These are phyloP conservation scores for Erythrophleum ivorense DNA, from an alignment of 331 rosid species.

Conservation along the genomic window DNA sequence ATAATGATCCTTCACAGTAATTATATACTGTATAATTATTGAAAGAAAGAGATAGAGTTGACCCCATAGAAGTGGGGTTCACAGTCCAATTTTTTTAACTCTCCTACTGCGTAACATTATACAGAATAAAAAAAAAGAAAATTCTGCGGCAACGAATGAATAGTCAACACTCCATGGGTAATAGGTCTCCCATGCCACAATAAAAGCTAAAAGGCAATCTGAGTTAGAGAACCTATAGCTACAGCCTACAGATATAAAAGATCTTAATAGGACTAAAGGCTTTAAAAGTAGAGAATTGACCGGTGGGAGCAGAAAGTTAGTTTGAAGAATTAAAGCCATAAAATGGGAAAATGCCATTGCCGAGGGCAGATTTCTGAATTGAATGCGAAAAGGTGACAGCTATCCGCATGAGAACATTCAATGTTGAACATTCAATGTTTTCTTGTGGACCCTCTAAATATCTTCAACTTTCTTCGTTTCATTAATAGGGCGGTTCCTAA, in stretches of 20 bases:
- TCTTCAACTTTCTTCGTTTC: conserved; percentile 13
- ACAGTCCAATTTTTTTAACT: too few relatives aligned
- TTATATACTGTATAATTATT: too few relatives aligned
- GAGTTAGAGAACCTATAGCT: neutral
- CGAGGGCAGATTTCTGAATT: neutral
- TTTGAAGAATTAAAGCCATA: conserved; percentile 39
- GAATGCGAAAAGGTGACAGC: conserved; percentile 30
- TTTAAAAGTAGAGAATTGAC: neutral
- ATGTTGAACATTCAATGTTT: too few relatives aligned
- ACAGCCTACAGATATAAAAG: too few relatives aligned
- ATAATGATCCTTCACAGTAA: too few relatives aligned
- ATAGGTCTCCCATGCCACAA: neutral
- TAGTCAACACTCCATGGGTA: too few relatives aligned
- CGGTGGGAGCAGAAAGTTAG: conserved; percentile 28
- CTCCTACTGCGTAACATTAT: too few relatives aligned
- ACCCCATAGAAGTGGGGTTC: too few relatives aligned
- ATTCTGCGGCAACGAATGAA: too few relatives aligned
- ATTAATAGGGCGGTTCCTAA: conserved; percentile 66
- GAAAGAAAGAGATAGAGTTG: too few relatives aligned
- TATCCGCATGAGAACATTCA: conserved; percentile 26
- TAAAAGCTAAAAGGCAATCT: neutral
- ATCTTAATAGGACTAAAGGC: too few relatives aligned
- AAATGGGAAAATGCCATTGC: neutral
- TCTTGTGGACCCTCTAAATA: conserved; percentile 20
- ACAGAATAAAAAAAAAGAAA: too few relatives aligned